These are phyloP conservation scores for Pleurotus cornucopiae DNA, from an alignment of 768 basidiomycete species.

Conservation along the genomic window DNA sequence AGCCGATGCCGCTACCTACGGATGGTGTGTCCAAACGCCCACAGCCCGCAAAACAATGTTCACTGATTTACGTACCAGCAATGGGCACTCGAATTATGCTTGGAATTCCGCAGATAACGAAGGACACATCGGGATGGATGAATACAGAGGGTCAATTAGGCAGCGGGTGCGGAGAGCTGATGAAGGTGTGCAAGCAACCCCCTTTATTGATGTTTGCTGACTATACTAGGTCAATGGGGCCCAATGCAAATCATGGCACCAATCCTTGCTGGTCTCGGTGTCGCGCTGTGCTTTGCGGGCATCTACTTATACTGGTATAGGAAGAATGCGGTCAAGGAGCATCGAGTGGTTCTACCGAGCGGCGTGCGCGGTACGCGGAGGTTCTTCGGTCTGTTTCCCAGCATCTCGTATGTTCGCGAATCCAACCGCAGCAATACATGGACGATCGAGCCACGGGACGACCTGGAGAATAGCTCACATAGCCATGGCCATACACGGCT, in stretches of 20 bases:
- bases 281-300: neutral
- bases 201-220: too few species aligned
- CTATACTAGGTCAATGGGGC: neutral
- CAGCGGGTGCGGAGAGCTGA: too few species aligned
- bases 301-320: constrained; percentile 3
- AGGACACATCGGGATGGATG: too few species aligned
- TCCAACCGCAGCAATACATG: constrained; percentile 6
- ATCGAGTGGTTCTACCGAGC: neutral
- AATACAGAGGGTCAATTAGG: too few species aligned
- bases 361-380: neutral
- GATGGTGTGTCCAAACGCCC: neutral
- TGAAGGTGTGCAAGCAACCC: too few species aligned
- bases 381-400: constrained; percentile 7
- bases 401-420: constrained; percentile 1
- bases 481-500: neutral
- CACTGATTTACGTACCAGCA: too few species aligned
- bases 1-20: neutral
- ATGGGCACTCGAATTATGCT: too few species aligned
- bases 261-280: constrained; percentile 1
- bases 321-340: neutral
- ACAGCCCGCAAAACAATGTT: too few species aligned
- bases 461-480: constrained; percentile 1
- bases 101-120: too few species aligned
- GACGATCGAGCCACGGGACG: constrained; percentile 5
- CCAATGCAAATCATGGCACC: constrained; percentile 7